A percentile compares a stretch with the other conserved stretches of the same genome.
These are phyloP conservation scores for Ochromonas danica DNA, from an alignment of 108 stramenopile genomes.

Conservation along the genomic window DNA sequence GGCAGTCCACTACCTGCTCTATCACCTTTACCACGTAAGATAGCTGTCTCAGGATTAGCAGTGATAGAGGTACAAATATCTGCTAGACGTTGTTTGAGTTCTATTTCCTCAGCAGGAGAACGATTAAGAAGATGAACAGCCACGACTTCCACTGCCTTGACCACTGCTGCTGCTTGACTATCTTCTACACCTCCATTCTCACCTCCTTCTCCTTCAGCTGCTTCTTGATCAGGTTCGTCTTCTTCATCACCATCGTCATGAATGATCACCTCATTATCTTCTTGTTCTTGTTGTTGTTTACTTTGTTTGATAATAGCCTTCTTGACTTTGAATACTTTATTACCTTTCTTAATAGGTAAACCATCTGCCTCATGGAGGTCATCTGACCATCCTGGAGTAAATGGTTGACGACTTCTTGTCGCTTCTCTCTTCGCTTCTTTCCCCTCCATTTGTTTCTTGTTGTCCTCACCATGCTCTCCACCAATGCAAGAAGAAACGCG, in stretches of 20 bases:
- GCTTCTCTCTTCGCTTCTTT: no score
- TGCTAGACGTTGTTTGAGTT: neutral
- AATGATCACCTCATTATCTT: neutral
- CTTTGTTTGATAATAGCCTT: neutral
- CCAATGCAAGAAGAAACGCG: no score
- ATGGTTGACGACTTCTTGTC: no score
- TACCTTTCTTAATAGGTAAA: neutral
- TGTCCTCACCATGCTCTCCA: no score
- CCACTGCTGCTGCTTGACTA: no score
- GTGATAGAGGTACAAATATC: neutral
- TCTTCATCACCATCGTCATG: neutral
- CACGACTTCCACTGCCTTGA: neutral
- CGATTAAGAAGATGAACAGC: neutral
- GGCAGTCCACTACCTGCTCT: no score
- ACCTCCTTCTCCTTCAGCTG: neutral
- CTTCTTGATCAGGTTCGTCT: neutral
- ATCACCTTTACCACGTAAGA: no score
- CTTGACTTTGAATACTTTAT: neutral
- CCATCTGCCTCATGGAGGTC: neutral
- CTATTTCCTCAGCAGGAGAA: neutral
- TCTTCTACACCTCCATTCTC: no score
- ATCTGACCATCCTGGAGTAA: neutral
- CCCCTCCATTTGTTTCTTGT: no score
- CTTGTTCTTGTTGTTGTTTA: neutral
- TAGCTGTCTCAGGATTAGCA: constrained; percentile 6